Evolutionary conservation across 202 grass and related monocot species (phyloP).

Genomic region (Saccharum hybrid): DNA sequence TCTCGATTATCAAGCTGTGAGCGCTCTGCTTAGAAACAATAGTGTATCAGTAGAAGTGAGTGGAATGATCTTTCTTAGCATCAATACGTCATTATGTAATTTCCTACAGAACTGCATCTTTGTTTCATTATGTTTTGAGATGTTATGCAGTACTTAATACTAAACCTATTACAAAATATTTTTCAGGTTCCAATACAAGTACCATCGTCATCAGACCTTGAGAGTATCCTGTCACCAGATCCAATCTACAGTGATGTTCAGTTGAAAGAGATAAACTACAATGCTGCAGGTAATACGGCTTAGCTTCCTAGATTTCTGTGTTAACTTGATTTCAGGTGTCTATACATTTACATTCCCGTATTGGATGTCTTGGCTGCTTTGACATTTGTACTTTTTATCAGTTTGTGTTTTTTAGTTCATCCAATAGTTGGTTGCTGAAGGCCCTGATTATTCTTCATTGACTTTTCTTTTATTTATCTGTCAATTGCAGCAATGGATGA

Average conservation of each 20-base stretch:
- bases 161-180: constrained; percentile 39
- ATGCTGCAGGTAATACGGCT: constrained; percentile 59
- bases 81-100: constrained; percentile 20
- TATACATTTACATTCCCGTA: constrained; percentile 22
- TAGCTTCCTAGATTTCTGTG: constrained; percentile 30
- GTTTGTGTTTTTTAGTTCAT: constrained; percentile 26
- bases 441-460: constrained; percentile 14
- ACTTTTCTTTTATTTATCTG: constrained; percentile 19
- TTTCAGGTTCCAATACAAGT: constrained; percentile 67
- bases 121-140: constrained; percentile 33
- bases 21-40: constrained; percentile 11
- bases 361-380: constrained; percentile 28
- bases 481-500: constrained; percentile 62
- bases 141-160: constrained; percentile 35
- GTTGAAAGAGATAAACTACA: constrained; percentile 62
- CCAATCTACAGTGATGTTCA: constrained; percentile 58
- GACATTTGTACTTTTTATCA: constrained; percentile 20
- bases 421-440: constrained; percentile 40
- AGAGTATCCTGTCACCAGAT: constrained; percentile 65
- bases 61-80: constrained; percentile 17
- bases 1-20: constrained; percentile 5
- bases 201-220: constrained; percentile 56
- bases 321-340: constrained; percentile 6
- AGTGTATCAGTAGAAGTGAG: constrained; percentile 32
- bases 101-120: constrained; percentile 33